A percentile compares a stretch with the other conserved stretches of the same genome.
These are phyloP conservation scores for Nicotiana undulata DNA, from an alignment of 257 asterid species.

Conservation along the genomic window DNA sequence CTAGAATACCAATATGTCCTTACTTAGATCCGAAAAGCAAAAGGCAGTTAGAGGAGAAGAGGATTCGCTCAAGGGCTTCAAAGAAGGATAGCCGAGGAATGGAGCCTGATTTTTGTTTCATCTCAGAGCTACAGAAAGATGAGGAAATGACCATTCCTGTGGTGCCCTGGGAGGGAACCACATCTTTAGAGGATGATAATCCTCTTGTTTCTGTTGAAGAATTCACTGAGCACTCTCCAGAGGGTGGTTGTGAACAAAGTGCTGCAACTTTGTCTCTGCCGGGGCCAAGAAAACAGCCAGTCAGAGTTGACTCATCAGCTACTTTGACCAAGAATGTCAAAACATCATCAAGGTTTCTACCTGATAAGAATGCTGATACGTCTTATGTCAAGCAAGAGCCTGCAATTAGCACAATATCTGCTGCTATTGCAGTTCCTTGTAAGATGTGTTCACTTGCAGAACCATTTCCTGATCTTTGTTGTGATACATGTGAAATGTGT, in stretches of 20 bases:
- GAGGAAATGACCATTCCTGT: slow-evolving; percentile 10
- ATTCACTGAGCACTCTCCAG: slow-evolving; percentile 11
- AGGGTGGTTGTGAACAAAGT: slow-evolving; percentile 18
- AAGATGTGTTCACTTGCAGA: slow-evolving; percentile 35
- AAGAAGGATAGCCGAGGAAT: slow-evolving; percentile 28
- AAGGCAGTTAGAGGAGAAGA: slow-evolving; percentile 26
- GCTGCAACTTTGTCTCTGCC: not conserved
- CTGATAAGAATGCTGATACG: slow-evolving; percentile 17
- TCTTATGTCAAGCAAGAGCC: slow-evolving; percentile 25
- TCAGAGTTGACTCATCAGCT: slow-evolving; percentile 21
- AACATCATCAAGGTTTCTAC: slow-evolving; percentile 23
- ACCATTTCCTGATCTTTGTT: slow-evolving; percentile 47
- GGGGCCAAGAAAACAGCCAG: slow-evolving; percentile 18
- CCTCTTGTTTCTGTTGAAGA: slow-evolving; percentile 24
- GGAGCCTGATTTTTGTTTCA: not conserved
- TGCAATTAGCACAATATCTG: slow-evolving; percentile 16
- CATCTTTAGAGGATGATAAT: slow-evolving; percentile 16
- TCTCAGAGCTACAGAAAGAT: slow-evolving; percentile 13
- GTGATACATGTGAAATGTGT: slow-evolving; percentile 45
- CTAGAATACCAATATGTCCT: slow-evolving; percentile 61
- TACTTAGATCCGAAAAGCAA: slow-evolving; percentile 27
- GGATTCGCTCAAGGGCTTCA: slow-evolving; percentile 22
- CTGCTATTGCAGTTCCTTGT: slow-evolving; percentile 29
- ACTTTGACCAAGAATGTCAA: slow-evolving; percentile 23
- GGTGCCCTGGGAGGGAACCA: slow-evolving; percentile 8